Evolutionary conservation across 441 rosid species (phyloP), one percentile per base, ranked within the genome.

Genomic region (Populus tomentosa): DNA sequence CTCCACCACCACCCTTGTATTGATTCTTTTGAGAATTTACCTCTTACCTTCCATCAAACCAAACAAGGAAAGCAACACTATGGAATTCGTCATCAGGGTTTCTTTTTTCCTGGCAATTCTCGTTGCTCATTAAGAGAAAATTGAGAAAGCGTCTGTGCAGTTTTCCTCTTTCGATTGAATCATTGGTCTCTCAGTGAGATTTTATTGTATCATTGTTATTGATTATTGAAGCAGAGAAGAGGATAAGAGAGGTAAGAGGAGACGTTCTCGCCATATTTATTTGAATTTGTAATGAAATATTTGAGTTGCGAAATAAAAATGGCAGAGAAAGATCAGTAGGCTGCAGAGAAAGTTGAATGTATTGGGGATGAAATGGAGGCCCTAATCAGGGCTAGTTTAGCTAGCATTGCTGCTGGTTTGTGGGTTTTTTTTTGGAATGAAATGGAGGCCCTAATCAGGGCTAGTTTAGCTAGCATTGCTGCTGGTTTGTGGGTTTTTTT

Each of bases 1-100:
- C 98, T 67, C 98, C 98, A 32, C 98, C 98, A 14, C 98, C 98
- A 59, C 97, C 97, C 77, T 91, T 86, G 87, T 95, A 95, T 87
- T 95, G 90, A 95, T 93, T 93, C 90, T 89, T 90, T 90, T 85
- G 89, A 83, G 87, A 89, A 84, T 67, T 84, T 82, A 67, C 84
- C 86, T 87, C 89, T 84, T 88, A 82, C 88, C 90, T 85, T 80
- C 72, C 78, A 62, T 78, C 32, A 30, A 30, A 30, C 32, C 32
- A 30, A 30, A 30, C 32, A 73, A 53, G 61, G 69, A 70, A 42
- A 75, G 65, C 70, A 67, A n/a, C 74, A 16, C n/a, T 53, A 36
- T 61, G 66, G 42, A 56, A 56, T 28, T 30, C 40, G 8, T 11
- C 4, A 30, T 46, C 33, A 56, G 11, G 42, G 56, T 20, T 16